Base-by-base conservation (phyloP, 1,284 basidiomycete genomes). In the Sanghuangporus baumii region DNA sequence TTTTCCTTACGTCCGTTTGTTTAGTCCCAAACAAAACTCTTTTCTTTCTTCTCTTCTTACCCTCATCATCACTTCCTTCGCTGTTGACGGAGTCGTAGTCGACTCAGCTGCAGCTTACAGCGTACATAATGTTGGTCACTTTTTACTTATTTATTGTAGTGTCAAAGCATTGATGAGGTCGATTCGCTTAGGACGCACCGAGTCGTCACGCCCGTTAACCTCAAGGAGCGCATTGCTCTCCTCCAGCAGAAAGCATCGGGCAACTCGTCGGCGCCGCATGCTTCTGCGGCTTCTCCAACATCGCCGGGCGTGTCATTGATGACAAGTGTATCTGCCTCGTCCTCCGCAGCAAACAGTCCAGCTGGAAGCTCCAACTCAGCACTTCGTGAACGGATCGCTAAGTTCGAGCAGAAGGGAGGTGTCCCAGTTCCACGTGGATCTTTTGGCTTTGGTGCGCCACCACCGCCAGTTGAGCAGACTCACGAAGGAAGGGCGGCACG, bases 211-310 rank as follows among this genome's bases (percentile, higher is more conserved):
- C 64, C 64, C 16, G 77, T 76, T 60, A 88, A 86, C 71, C 80
- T 90, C 69, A 89, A 86, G 72, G 88, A 89, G 69, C 85, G 88
- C 61, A 90, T 90, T 64, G 88, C 88, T 16, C 87, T 87, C 37
- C 76, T 90, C 47, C 82, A 90, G 70, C 86, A 88, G 68, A 81
- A 81, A 63, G 81, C 76, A 66, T 74, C 76, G 20, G 72, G 73
- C 2, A 36, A 58, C 37, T 11, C 43, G 16, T 11, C 43, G 20
- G 51, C 59, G 6, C 57, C 64, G 1, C 46, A 68, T 51, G 47
- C 56, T 72, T 54, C 70, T 71, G 38, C 61, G 51, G 41, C 12
- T n/a, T 54, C 52, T 2, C 16, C 52, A 37, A 37, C 52, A 23
- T 37, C 41, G n/a, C 18, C 50, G 50, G 50, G 50, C 14, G 50